Base-by-base conservation (phyloP, 345 rosid genomes). In the Euphorbia peplus region DNA sequence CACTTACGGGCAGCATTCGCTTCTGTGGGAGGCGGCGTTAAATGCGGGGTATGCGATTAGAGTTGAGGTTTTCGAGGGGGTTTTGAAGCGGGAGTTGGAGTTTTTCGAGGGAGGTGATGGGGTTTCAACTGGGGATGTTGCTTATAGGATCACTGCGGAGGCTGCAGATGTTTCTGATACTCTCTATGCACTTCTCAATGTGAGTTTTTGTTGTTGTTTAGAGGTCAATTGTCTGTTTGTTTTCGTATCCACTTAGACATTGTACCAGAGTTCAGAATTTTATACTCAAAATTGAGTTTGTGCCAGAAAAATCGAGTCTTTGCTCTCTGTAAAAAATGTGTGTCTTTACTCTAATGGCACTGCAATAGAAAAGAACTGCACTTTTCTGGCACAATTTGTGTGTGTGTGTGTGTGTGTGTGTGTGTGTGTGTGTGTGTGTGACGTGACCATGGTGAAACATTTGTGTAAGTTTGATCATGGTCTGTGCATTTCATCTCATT, bases 21-120 rank as follows among this genome's bases (percentile, higher is more conserved):
- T 87, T 60, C 76, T 93, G 15, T 93, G 97, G 99, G 87, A 88
- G 32, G 99, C 97, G 1, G 83, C 97, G 46, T 64, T 89, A 65
- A 75, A 63, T 24, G 80, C 89, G 1, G 87, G 79, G 22, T 88
- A 76, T 67, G 57, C 60, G 67, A 82, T 93, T 46, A 83, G 99
- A n/a, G 82, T 84, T 66, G 77, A 76, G 64, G 90, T 88, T 42
- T 91, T 89, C 57, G 61, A 75, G 73, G 78, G 75, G 65, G 91
- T 91, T 64, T 70, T 91, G 81, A 85, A 82, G 78, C 79, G 86
- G 66, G 99, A 91, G 13, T 67, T 91, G 55, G 80, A 79, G 66
- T 93, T 88, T 76, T 93, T 91, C 25, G 97, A 93, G 76, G 95
- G 97, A 15, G 83, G 80, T 6, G 63, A 56, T 24, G 97, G 82